Evolutionary conservation across 176 grass and related monocot species (phyloP).

Genomic region (Oryza glumipatula): DNA sequence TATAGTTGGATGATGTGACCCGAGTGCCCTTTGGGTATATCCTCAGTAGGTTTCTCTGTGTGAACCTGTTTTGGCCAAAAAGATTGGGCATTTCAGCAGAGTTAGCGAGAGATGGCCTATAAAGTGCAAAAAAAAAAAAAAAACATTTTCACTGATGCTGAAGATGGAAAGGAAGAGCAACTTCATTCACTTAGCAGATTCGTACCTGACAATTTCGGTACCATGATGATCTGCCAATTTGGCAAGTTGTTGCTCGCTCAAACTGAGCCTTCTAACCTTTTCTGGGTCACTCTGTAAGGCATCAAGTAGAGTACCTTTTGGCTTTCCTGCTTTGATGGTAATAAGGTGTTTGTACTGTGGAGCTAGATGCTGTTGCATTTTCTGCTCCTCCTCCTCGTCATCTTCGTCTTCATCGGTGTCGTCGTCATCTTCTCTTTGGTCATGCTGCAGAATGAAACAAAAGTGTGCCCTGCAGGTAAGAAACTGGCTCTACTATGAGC

Average conservation of each 20-base stretch:
- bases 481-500: background rate
- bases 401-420: slow-evolving; percentile 26
- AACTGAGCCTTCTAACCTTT: slow-evolving; percentile 84
- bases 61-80: slow-evolving; percentile 62
- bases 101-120: background rate
- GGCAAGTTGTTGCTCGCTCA: slow-evolving; percentile 84
- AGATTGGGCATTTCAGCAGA: slow-evolving; percentile 38
- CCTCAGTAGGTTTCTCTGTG: slow-evolving; percentile 86
- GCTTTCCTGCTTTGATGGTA: slow-evolving; percentile 88
- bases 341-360: slow-evolving; percentile 81
- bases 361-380: slow-evolving; percentile 38
- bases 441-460: slow-evolving; percentile 36
- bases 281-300: slow-evolving; percentile 74
- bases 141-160: background rate
- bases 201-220: slow-evolving; percentile 74
- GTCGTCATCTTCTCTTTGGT: background rate
- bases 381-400: slow-evolving; percentile 48
- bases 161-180: slow-evolving; percentile 27
- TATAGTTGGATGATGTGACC: slow-evolving; percentile 90
- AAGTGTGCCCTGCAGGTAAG: background rate
- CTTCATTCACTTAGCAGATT: slow-evolving; percentile 13
- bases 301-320: slow-evolving; percentile 71
- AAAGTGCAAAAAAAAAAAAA: no score
- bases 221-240: slow-evolving; percentile 69
- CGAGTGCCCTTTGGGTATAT: slow-evolving; percentile 87